Evolutionary conservation across 371 early-diverging fungal species (phyloP).

Genomic region (Capniomyces stellatus): DNA sequence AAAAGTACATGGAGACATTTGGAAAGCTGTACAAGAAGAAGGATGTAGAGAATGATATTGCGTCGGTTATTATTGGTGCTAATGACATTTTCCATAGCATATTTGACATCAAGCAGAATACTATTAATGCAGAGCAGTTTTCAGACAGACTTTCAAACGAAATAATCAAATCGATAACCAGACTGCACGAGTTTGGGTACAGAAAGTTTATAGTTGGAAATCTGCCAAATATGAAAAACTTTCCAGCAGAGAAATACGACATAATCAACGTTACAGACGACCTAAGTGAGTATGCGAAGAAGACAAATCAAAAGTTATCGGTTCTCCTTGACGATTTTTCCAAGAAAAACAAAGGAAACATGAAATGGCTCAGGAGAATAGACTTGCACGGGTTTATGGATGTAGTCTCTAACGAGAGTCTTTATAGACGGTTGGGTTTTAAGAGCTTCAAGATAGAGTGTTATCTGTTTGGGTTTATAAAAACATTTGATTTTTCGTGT

Average conservation of each 20-base stretch:
- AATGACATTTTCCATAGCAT: conserved; percentile 4
- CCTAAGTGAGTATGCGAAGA: background rate
- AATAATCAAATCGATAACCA: background rate
- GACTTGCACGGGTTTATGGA: background rate
- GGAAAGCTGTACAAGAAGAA: background rate
- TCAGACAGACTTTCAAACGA: conserved; percentile 1
- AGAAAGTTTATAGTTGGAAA: conserved; percentile 8
- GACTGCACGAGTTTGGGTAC: conserved; percentile 3
- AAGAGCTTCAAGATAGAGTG: background rate
- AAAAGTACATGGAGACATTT: background rate
- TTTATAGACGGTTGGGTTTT: background rate
- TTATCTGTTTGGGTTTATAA: background rate
- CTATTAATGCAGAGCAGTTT: background rate
- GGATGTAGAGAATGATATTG: conserved; percentile 6
- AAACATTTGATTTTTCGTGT: background rate
- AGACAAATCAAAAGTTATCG: background rate
- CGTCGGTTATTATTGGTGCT: conserved; percentile 1
- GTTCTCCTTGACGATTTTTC: background rate
- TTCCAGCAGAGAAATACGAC: background rate
- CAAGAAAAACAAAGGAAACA: background rate
- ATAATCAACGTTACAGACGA: background rate
- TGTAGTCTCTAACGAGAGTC: background rate
- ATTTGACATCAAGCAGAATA: background rate
- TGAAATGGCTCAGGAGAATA: background rate
- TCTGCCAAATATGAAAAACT: conserved; percentile 5